phyloP scores from a whole-genome alignment of 306 rosid species.

The Vigna trinervia region DNA sequence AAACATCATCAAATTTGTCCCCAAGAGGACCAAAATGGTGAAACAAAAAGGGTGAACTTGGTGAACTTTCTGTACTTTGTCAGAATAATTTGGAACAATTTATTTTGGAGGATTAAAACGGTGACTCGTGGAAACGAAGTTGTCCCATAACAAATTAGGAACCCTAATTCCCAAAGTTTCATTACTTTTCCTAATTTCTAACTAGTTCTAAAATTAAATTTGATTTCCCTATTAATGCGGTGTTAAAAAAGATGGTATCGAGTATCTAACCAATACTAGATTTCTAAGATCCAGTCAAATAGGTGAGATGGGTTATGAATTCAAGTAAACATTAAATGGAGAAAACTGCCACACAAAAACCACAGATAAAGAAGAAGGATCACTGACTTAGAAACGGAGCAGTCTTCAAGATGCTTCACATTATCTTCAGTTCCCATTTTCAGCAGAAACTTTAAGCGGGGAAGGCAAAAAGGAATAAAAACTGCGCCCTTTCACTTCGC shows the following conservation, averaged over 20 bases:
- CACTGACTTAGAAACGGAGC: slow-evolving; percentile 88
- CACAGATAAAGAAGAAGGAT: neutral
- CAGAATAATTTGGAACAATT: neutral
- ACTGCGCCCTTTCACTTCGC: neutral
- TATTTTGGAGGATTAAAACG: neutral
- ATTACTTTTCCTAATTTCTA: neutral
- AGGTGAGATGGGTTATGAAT: slow-evolving; percentile 13
- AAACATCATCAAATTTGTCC: neutral
- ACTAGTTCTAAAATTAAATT: neutral
- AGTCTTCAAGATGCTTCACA: slow-evolving; percentile 85
- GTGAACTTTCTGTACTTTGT: neutral
- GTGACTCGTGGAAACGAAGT: neutral
- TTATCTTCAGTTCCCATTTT: slow-evolving; percentile 73
- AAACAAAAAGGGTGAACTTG: neutral
- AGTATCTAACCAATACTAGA: neutral
- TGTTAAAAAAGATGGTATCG: neutral
- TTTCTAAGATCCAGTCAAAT: neutral
- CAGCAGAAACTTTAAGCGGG: neutral
- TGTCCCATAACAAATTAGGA: slow-evolving; percentile 30
- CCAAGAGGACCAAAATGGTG: neutral
- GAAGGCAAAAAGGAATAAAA: neutral
- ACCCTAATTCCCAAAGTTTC: slow-evolving; percentile 9
- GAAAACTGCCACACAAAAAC: neutral
- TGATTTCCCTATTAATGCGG: neutral
- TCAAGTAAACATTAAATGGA: neutral